These are phyloP conservation scores for Nepenthes alata DNA, from an alignment of 179 eudicot species.

Conservation along the genomic window DNA sequence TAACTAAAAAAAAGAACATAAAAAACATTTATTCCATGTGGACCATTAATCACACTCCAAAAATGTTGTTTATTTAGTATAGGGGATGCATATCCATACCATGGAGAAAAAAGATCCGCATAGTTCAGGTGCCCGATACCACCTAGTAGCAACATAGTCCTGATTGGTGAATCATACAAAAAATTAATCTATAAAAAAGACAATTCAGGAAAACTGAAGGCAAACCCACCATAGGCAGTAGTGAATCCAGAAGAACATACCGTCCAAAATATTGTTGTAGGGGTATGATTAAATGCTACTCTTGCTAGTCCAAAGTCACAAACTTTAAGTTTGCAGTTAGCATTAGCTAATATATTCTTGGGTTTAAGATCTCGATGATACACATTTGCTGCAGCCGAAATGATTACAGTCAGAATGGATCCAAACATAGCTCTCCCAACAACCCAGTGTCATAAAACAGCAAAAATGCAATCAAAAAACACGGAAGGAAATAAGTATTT, in stretches of 20 bases:
- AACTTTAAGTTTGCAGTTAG: slow-evolving; percentile 41
- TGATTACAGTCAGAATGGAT: slow-evolving; percentile 5
- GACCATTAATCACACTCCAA: too few species aligned
- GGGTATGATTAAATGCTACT: slow-evolving; percentile 40
- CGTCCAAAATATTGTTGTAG: slow-evolving; percentile 42
- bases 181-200: neutral
- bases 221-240: neutral
- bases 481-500: neutral
- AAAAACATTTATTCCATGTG: too few species aligned
- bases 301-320: slow-evolving; percentile 50
- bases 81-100: slow-evolving; percentile 11
- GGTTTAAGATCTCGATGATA: slow-evolving; percentile 48
- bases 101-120: slow-evolving; percentile 80
- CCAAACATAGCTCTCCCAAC: neutral
- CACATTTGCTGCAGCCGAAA: slow-evolving; percentile 42
- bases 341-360: slow-evolving; percentile 47
- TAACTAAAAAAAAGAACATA: too few species aligned
- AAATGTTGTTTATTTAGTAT: too few species aligned
- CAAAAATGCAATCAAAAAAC: neutral
- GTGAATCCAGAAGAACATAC: slow-evolving; percentile 10
- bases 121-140: slow-evolving; percentile 95
- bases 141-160: slow-evolving; percentile 96
- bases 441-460: neutral
- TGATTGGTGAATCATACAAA: slow-evolving; percentile 8
- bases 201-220: neutral